Percentiles rank a stretch among this genome's conserved stretches.
These are phyloP conservation scores for Cicer arietinum DNA, from an alignment of 306 rosid genomes.

Conservation along the genomic window DNA sequence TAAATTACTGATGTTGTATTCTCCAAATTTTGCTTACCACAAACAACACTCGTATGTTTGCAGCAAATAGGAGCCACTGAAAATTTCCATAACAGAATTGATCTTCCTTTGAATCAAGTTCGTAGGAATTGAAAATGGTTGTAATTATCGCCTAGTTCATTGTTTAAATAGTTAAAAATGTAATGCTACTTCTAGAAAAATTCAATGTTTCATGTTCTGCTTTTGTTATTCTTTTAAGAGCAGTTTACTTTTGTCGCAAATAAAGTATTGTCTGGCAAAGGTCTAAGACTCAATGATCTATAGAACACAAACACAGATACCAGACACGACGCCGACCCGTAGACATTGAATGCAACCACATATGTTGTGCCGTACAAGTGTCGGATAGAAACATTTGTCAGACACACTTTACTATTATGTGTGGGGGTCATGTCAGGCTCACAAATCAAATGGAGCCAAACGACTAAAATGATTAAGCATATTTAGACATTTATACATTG, in stretches of 20 bases:
- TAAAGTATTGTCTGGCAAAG: not conserved
- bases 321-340: too few relatives aligned
- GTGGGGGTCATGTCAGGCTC: too few relatives aligned
- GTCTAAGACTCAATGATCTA: not conserved
- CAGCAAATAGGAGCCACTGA: not conserved
- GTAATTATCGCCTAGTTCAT: not conserved
- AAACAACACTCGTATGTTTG: not conserved
- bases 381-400: too few relatives aligned
- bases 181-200: not conserved
- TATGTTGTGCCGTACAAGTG: too few relatives aligned
- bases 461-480: too few relatives aligned
- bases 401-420: too few relatives aligned
- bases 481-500: too few relatives aligned
- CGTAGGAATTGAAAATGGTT: slow-evolving; percentile 1
- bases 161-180: slow-evolving; percentile 1
- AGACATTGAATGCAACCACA: too few relatives aligned
- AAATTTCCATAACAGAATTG: not conserved
- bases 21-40: not conserved
- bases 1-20: not conserved
- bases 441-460: too few relatives aligned
- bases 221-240: not conserved
- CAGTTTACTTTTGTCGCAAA: not conserved
- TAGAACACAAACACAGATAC: too few relatives aligned
- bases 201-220: slow-evolving; percentile 10
- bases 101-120: not conserved